Evolutionary conservation across 805 yeast genomes (phyloP).

Genomic region (Saccharomycopsis schoenii): DNA sequence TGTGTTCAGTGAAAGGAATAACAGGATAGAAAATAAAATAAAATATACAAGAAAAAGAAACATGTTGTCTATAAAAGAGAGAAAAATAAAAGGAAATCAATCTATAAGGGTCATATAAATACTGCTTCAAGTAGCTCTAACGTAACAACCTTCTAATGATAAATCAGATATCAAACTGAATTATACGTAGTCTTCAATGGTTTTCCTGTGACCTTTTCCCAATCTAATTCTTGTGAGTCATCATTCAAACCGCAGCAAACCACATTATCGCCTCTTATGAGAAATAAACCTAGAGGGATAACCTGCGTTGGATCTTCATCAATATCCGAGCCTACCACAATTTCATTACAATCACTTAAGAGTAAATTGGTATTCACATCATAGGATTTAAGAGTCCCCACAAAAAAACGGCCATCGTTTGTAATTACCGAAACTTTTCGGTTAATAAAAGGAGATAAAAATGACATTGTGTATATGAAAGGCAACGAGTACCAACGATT

Average conservation of each 20-base stretch:
- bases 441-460: slow-evolving; percentile 10
- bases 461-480: slow-evolving; percentile 10
- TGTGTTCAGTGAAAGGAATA: neutral
- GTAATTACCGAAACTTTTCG: slow-evolving; percentile 26
- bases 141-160: no score
- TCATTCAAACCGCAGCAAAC: slow-evolving; percentile 37
- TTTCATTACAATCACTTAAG: slow-evolving; percentile 30
- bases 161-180: neutral
- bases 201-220: slow-evolving; percentile 24
- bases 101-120: neutral
- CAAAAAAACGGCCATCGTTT: slow-evolving; percentile 28
- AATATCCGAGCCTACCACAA: slow-evolving; percentile 22
- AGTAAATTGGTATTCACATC: slow-evolving; percentile 36
- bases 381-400: slow-evolving; percentile 23
- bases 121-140: no score
- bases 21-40: neutral
- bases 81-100: neutral
- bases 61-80: neutral
- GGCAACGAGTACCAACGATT: no score
- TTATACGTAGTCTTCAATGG: slow-evolving; percentile 7
- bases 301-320: slow-evolving; percentile 27
- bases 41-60: no score
- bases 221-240: slow-evolving; percentile 26
- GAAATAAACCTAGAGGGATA: slow-evolving; percentile 32
- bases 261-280: slow-evolving; percentile 36